Evolutionary conservation across 2,329 filamentous ascomycete genomes (phyloP), one percentile per base, ranked within the genome.

Genomic region (Colletotrichum lentis): DNA sequence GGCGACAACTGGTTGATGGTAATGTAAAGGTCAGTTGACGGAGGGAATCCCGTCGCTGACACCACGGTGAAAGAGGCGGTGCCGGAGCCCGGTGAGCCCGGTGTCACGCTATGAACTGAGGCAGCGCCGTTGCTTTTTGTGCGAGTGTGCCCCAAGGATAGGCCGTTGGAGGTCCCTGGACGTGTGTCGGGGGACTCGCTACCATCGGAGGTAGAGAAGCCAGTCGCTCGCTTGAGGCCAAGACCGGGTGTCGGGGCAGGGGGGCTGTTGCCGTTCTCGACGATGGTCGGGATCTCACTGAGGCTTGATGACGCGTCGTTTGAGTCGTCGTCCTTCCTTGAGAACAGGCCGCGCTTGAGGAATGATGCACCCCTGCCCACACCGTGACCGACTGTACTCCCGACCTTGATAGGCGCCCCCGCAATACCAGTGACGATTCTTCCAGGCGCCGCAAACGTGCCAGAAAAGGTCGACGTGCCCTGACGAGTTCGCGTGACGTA

Each of bases 401-500:
- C 91, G 44, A 93, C 94, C 81, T 98, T 98, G 79, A 99, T 90
- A n/a, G 96, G 96, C 20, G 91, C 96, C 44, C 95, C 95, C 35
- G 88, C 89, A 60, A 91, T 89, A 70, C 89, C 88, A 14, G 89
- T 91, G 67, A 98, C 92, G 68, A 99, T 94, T 80, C 94, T 94
- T 55, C 92, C 92, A 35, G 96, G 93, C 1, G 90, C 85, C 5
- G 90, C 91, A 77, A 98, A 97, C 1, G 94, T 97, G 39, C 94
- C 94, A 0, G 91, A 90, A 82, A 99, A 97, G 1, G 95, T 97
- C 0, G 94, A 94, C 0, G 94, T 96, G 59, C 96, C 96, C 78
- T 97, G 93, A 56, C 94, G 88, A 14, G 91, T 87, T 63, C 96
- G 90, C 16, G 91, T 91, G 69, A 99, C 91, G 75, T 98, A 99